Base-by-base conservation (phyloP, 768 basidiomycete species). In the Gelatoporia subvermispora region DNA sequence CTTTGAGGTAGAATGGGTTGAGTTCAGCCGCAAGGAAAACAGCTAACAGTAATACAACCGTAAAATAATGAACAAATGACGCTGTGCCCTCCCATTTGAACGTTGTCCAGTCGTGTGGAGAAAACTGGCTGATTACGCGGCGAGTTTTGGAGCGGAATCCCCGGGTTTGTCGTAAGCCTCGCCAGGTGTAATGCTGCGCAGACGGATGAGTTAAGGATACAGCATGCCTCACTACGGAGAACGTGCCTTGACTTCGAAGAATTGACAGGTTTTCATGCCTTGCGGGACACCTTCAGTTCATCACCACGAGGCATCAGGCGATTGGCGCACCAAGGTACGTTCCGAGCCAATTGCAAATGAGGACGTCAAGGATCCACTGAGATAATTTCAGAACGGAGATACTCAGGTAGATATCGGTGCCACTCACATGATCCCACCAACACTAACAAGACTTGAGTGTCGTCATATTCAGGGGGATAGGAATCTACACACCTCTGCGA, bases 401-500 rank as follows among this genome's bases (percentile, higher is more conserved):
- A 41, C 48, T 47, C 43, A 20, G 10, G 47, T 45, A 35, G 22
- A 46, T 17, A 41, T 25, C 28, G 22, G 20, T 10, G 40, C 17
- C 8, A 71, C 81, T 59, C 71, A 90, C 88, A 72, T 93, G 89
- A 63, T 92, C 90, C 89, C 89, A 93, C 90, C 89, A 92, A 60
- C 90, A 92, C 87, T 90, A 43, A 45, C 53, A 37, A 61, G 60
- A 52, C 41, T 46, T 47, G 43, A 45, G 41, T 34, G 5, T 15
- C 37, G 37, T 34, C 35, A 36, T 53, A 45, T 54, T 55, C 35
- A 57, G 41, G 52, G 39, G 54, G 56, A 38, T 22, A 34, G 35
- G 37, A 48, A 41, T 51, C 46, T 48, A 65, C 78, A 45, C 67
- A 88, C 88, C 80, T 93, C 89, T 42, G 79, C 83, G 62, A 93